Base-by-base conservation (phyloP, 108 stramenopile species). In the Nitzschia sp. region DNA sequence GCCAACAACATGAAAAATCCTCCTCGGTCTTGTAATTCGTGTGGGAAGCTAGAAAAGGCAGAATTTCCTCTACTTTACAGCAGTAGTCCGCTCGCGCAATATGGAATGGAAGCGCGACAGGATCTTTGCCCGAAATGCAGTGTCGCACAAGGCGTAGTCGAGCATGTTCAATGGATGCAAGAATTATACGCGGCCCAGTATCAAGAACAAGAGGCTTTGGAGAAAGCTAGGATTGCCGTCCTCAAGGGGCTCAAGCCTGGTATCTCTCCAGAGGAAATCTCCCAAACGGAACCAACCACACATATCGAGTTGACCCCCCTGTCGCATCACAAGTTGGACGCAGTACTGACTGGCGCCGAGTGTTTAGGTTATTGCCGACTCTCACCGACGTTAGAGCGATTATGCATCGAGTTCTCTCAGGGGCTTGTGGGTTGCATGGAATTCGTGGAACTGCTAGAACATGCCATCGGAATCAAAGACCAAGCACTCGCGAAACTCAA, bases 41-140 rank as follows among this genome's bases (percentile, higher is more conserved):
- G 84, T 69, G 80, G 80, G 46, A 78, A 69, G 25, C n/a, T 69
- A 26, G 75, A 69, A 58, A 29, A 30, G 8, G 29, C 31, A 11
- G 50, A 72, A 45, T 54, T 53, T 29, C 65, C 57, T 3, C 25
- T 47, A 19, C 68, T 70, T 53, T 35, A 28, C 53, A 73, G 17
- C 60, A 75, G 75, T 11, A 73, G 84, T 0, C 92, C 92, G 6
- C 44, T 94, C 28, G 62, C 81, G 4, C 88, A 90, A 61, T 94
- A 91, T 65, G 85, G 87, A 35, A 78, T 80, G 71, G 93, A 94
- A 71, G 73, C 75, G 34, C 58, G 85, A 13, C 70, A 80, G 0
- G 84, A 89, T 54, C 45, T 90, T 30, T 89, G 92, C 60, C 68
- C 73, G 21, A 68, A 85, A 57, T 94, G 92, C 62, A 48, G 29